Percentiles rank a stretch among this genome's conserved stretches.
phyloP scores from a whole-genome alignment of 306 rosid genomes.

The Dicorynia guianensis region DNA sequence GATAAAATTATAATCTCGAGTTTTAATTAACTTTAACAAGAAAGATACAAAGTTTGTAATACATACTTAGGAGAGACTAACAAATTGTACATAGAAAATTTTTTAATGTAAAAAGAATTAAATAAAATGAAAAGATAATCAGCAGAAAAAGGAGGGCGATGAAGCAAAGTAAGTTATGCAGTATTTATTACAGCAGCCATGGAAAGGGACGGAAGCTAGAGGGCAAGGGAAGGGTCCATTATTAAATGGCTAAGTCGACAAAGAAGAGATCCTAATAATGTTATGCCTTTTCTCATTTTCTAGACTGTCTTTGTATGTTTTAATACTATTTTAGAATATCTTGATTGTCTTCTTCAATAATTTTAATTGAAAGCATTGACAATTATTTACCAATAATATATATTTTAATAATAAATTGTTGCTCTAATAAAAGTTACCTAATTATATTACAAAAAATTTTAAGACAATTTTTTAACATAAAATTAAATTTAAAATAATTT shows the following conservation, averaged over 20 bases:
- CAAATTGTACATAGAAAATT: neutral
- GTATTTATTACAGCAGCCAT: conserved; percentile 65
- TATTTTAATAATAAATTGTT: no score
- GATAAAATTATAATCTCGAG: no score
- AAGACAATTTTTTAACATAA: no score
- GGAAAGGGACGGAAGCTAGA: conserved; percentile 62
- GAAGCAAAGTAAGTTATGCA: conserved; percentile 50
- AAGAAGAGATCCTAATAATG: conserved; percentile 50
- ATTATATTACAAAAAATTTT: no score
- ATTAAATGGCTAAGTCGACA: conserved; percentile 51
- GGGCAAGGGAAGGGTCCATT: conserved; percentile 45
- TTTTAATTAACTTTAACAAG: no score
- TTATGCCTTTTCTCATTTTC: conserved; percentile 37
- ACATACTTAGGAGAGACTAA: no score
- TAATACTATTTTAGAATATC: neutral
- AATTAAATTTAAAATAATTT: no score
- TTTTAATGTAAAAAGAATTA: neutral
- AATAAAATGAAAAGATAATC: conserved; percentile 17
- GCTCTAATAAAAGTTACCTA: no score
- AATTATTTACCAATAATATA: no score
- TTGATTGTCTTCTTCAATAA: conserved; percentile 41
- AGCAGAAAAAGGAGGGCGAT: conserved; percentile 40
- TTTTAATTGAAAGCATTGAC: neutral
- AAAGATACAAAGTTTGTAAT: no score
- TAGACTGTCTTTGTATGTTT: neutral